Base-by-base conservation (phyloP, 345 rosid species). In the Triadica sebifera region DNA sequence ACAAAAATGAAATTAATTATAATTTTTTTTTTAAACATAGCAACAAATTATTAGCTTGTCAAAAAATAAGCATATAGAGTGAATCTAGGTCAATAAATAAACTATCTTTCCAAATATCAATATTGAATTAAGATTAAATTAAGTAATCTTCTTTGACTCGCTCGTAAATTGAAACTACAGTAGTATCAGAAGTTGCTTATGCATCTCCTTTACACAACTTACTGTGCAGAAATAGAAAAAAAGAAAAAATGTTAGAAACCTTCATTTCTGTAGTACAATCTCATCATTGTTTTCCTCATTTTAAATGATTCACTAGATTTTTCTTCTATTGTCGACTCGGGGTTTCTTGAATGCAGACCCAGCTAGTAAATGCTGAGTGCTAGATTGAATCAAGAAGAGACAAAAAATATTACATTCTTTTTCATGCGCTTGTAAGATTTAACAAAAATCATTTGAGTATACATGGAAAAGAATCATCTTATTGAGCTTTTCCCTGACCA, bases 401-500 rank as follows among this genome's bases (percentile, higher is more conserved):
- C 7, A 6, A 66, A 19, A 76, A 25, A 5, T 2, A 25, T 63
- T 39, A 17, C 16, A 46, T 45, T 34, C 1, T 25, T 49, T 41
- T 8, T 2, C 8, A 1, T 16, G 1, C 56, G 6, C 12, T 43
- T 62, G 19, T 34, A 65, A 77, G 49, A 67, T 50, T 24, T 24
- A 57, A 29, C n/a, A 51, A 69, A 25, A 22, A 34, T 47, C 22
- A 53, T 45, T 46, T 25, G 0, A 74, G 7, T 12, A 51, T 29
- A 60, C 24, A 16, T 13, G 13, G 15, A 74, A 60, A 22, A 43
- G 74, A 60, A 52, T 84, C 81, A 91, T 98, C 95, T 91, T 87
- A 65, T 87, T 72, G 69, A 95, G 98, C 82, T 91, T 95, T 63
- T 91, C 92, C 77, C 96, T 77, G 8, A 93, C 97, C 74, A 79